Percentiles rank a stretch among this genome's conserved stretches.
phyloP scores from a whole-genome alignment of 2,329 filamentous ascomycete species.

The Seiridium unicorne region DNA sequence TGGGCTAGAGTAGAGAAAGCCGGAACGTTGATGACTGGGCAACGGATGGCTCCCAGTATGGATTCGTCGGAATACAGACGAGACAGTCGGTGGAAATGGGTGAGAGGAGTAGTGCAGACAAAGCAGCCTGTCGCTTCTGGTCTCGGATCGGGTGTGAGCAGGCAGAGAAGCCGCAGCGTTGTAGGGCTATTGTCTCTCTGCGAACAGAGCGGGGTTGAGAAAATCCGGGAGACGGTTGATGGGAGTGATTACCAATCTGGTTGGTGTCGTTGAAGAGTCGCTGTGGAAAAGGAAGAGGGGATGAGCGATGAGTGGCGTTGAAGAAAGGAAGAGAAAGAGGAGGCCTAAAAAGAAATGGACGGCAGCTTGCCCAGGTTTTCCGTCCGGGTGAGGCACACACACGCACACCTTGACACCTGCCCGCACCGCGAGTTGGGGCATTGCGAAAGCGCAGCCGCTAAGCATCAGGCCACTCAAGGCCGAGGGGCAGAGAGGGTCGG shows the following conservation, averaged over 20 bases:
- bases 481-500: not conserved
- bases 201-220: not conserved
- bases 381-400: not conserved
- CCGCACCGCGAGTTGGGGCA: not conserved
- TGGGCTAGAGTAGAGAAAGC: constrained; percentile 9
- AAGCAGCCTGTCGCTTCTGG: not conserved
- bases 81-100: not conserved
- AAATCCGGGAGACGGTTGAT: not conserved
- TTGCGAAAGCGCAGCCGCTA: not conserved
- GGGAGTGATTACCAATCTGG: constrained; percentile 1
- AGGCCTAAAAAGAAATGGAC: constrained; percentile 1
- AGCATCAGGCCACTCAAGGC: not conserved
- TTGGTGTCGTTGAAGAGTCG: not conserved
- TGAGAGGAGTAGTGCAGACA: not conserved
- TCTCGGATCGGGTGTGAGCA: not conserved
- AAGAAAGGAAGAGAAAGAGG: not conserved
- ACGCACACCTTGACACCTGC: not conserved
- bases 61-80: constrained; percentile 5
- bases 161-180: not conserved
- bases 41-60: constrained; percentile 12
- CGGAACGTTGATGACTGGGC: constrained; percentile 5
- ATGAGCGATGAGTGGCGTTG: not conserved
- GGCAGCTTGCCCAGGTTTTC: not conserved
- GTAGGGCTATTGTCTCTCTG: not conserved
- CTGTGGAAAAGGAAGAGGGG: not conserved